Base-by-base conservation (phyloP, 2,329 filamentous ascomycete species). In the Colletotrichum acutatum region DNA sequence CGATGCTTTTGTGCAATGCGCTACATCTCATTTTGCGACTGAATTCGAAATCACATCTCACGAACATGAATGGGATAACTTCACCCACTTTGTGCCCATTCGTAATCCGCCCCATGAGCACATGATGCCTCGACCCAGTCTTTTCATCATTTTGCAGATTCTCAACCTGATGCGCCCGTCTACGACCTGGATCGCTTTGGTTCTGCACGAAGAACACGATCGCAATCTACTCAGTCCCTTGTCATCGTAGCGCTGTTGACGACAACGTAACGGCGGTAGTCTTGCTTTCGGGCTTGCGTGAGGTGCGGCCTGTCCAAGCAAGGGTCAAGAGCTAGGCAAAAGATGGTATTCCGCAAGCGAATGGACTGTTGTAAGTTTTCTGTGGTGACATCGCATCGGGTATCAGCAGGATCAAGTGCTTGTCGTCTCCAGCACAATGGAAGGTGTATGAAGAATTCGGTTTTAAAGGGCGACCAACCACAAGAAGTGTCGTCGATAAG, bases 81-180 rank as follows among this genome's bases (percentile, higher is more conserved):
- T 54, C 22, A 14, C 26, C 60, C 42, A 32, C 32, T 42, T 26
- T 62, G 5, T 22, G 24, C 12, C 54, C 54, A 16, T 6, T 8
- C 42, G 19, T n/a, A 24, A 12, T 7, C 26, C 32, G 65, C 66
- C 60, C 49, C 37, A 32, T 65, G 46, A 56, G 14, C 22, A 57
- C 63, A 64, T 58, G 4, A 28, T 24, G 19, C 19, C 24, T 12
- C 14, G 71, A 46, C 71, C 70, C 66, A 22, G 54, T 65, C 34
- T 66, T 70, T 70, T 57, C 1, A 28, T 70, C 66, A 66, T 52
- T 52, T 49, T 24, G 30, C 52, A 30, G 34, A 56, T 53, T 26
- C 46, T 24, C n/a, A 26, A 46, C 59, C 34, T 64, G 49, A 57
- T 57, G 24, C 26, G 56, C 49, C 56, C 49, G 68, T n/a, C 54